Conservation (phyloP, 495 filamentous ascomycete genomes). For the Delitschia confertaspora region DNA sequence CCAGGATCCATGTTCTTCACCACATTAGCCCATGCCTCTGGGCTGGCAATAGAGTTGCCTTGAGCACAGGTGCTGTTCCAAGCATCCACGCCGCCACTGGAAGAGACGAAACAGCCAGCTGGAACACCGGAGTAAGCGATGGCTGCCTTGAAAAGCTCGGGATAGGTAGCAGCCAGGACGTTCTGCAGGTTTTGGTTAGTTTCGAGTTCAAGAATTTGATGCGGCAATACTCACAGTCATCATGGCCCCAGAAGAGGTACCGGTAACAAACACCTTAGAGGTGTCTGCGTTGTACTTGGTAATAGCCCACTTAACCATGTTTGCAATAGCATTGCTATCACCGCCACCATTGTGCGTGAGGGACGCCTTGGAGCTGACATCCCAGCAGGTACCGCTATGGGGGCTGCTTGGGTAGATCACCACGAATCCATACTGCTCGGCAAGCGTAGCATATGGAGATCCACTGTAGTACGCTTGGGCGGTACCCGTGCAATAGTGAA, state of each 20-base stretch:
- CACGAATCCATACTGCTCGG: slow-evolving; percentile 46
- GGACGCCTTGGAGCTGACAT: slow-evolving; percentile 39
- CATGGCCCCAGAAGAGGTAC: slow-evolving; percentile 48
- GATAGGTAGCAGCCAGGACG: slow-evolving; percentile 50
- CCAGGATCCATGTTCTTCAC: slow-evolving; percentile 46
- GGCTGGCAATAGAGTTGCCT: slow-evolving; percentile 41
- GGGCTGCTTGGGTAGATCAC: slow-evolving; percentile 44
- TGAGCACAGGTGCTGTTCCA: slow-evolving; percentile 50
- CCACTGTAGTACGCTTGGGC: slow-evolving; percentile 27
- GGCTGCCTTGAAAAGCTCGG: slow-evolving; percentile 49
- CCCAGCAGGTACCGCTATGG: slow-evolving; percentile 48
- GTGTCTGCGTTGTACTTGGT: slow-evolving; percentile 39
- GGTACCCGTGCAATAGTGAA: slow-evolving; percentile 27
- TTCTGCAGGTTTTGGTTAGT: slow-evolving; percentile 32
- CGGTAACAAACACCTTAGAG: slow-evolving; percentile 43
- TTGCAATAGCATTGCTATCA: slow-evolving; percentile 46
- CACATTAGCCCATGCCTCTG: slow-evolving; percentile 43
- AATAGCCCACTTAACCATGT: slow-evolving; percentile 48
- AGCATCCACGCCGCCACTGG: slow-evolving; percentile 34
- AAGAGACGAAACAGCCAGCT: slow-evolving; percentile 47
- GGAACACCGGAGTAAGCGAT: slow-evolving; percentile 52
- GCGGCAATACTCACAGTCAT: slow-evolving; percentile 37
- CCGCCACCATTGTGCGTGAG: slow-evolving; percentile 46
- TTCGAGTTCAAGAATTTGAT: neutral
- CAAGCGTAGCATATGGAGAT: slow-evolving; percentile 34